A percentile compares a stretch with the other conserved stretches of the same genome.
These are phyloP conservation scores for Globisporangium megalacanthum DNA, from an alignment of 352 stramenopile genomes.

Conservation along the genomic window DNA sequence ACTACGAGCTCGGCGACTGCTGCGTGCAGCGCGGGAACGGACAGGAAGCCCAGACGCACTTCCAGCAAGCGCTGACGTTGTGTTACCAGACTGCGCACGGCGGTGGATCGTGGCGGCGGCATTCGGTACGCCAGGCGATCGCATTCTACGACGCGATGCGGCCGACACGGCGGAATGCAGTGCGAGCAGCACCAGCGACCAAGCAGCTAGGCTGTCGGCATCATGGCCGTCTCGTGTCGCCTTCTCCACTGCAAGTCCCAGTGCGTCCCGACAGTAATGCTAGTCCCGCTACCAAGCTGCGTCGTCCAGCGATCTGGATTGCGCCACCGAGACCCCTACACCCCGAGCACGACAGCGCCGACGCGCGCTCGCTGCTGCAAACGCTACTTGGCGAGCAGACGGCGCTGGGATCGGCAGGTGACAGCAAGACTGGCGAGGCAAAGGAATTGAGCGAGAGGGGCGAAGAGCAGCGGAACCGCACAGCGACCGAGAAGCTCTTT, in stretches of 20 bases:
- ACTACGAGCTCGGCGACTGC: conserved; percentile 47
- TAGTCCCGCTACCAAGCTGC: conserved; percentile 2
- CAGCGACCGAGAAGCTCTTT: conserved; percentile 13
- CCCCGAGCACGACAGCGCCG: background rate
- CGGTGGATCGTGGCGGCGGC: conserved; percentile 23
- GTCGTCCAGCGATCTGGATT: conserved; percentile 15
- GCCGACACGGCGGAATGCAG: conserved; percentile 25
- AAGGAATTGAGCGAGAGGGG: background rate
- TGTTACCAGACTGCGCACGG: conserved; percentile 45
- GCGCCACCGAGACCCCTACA: conserved; percentile 4
- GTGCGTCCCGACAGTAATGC: no score
- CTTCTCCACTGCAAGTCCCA: background rate
- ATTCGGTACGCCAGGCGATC: conserved; percentile 47
- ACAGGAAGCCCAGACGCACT: conserved; percentile 28
- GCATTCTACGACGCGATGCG: conserved; percentile 42
- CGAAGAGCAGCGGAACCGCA: background rate
- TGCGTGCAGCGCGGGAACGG: conserved; percentile 32
- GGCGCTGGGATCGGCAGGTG: background rate
- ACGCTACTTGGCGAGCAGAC: conserved; percentile 6
- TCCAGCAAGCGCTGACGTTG: conserved; percentile 30
- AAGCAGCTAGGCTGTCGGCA: background rate
- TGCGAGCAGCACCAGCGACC: background rate
- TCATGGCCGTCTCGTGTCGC: background rate
- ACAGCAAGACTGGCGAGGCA: background rate
- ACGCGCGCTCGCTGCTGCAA: conserved; percentile 5